Evolutionary conservation across 768 basidiomycete genomes (phyloP), one percentile per base, ranked within the genome.

Genomic region (Lactifluus pinguis): DNA sequence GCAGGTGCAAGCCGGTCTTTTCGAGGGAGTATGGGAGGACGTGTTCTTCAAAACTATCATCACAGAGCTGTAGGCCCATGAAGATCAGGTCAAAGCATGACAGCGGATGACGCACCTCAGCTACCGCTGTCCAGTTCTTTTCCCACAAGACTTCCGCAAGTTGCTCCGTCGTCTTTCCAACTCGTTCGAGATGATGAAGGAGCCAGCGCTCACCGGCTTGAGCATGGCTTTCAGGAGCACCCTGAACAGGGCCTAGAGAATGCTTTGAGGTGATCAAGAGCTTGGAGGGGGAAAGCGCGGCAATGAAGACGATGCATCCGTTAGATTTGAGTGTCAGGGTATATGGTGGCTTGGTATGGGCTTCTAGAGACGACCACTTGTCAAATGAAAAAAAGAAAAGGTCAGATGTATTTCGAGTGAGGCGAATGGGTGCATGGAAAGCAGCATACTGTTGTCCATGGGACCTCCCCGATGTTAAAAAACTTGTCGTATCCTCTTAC

Each of bases 401-500:
- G 49, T 57, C 3, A 47, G 45, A n/a, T n/a, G 56, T 13, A 29
- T 2, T 9, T 4, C 0, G 38, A n/a, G 6, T 19, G 30, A 42
- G 13, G 30, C 11, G 3, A 32, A n/a, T 17, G 15, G 9, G 17
- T 9, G 6, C 8, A 19, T 17, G 4, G 14, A 3, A 8, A 17
- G 17, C 21, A 25, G 76, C 89, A 67, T 69, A 95, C 95, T 59
- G 85, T 84, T 0, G 88, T 95, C 93, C 95, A 98, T 2, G 87
- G 90, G 5, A 98, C 92, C 72, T 99, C 97, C 4, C 86, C 91
- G 34, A 97, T 91, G 70, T 97, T 98, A 78, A 98, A 98, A 74
- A 99, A 98, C 76, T 99, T 99, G 77, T 98, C 97, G 70, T 99
- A 98, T 0, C 95, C 97, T 49, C 97, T 77, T 0, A 82, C 87